These are phyloP conservation scores for Phialophora tarda DNA, from an alignment of 2,329 filamentous ascomycete genomes.

Conservation along the genomic window DNA sequence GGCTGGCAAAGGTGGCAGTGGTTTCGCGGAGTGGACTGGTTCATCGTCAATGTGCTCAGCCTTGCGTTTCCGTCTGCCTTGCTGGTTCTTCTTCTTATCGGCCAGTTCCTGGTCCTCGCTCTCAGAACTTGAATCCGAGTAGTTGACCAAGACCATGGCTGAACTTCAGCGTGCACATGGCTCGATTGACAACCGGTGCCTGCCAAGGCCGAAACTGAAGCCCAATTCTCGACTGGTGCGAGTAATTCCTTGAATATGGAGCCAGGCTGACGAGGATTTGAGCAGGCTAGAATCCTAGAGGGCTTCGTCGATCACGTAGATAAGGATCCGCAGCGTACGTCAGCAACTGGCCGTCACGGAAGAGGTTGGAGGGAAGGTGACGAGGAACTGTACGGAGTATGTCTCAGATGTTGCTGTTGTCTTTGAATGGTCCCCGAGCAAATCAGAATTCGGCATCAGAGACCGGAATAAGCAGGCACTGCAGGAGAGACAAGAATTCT, in stretches of 20 bases:
- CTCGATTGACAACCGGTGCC: slow-evolving; percentile 15
- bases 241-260: slow-evolving; percentile 1
- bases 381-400: slow-evolving; percentile 15
- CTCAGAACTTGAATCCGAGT: slow-evolving; percentile 58
- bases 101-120: slow-evolving; percentile 35
- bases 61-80: slow-evolving; percentile 29
- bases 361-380: slow-evolving; percentile 17
- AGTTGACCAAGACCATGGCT: slow-evolving; percentile 61
- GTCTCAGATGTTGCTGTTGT: slow-evolving; percentile 25
- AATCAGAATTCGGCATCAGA: neutral
- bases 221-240: neutral
- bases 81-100: slow-evolving; percentile 12
- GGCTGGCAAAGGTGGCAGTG: slow-evolving; percentile 63
- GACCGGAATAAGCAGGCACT: slow-evolving; percentile 5
- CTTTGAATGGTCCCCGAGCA: slow-evolving; percentile 8
- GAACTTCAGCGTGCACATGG: slow-evolving; percentile 17
- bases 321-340: slow-evolving; percentile 17
- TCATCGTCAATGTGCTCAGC: slow-evolving; percentile 39
- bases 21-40: slow-evolving; percentile 27
- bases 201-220: slow-evolving; percentile 25
- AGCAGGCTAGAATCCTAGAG: slow-evolving; percentile 20
- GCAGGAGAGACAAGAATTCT: neutral
- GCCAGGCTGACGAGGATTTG: slow-evolving; percentile 4
- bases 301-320: slow-evolving; percentile 16
- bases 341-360: slow-evolving; percentile 9